Evolutionary conservation across 2,329 filamentous ascomycete genomes (phyloP).

Genomic region (Leptodontidium sp.): DNA sequence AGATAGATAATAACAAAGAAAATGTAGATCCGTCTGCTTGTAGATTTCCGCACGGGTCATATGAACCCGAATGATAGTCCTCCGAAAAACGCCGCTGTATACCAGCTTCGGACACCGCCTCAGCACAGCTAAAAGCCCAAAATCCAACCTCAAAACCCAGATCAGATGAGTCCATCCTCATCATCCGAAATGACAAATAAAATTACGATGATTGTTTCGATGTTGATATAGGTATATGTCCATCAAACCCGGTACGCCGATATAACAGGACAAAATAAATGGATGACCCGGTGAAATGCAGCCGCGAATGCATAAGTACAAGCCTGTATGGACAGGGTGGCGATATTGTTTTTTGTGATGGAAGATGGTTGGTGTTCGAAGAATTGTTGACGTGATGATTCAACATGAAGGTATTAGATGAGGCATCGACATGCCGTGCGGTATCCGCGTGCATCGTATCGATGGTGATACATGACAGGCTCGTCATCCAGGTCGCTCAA

Average conservation of each 20-base stretch:
- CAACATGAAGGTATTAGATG: slow-evolving; percentile 6
- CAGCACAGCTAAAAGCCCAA: slow-evolving; percentile 26
- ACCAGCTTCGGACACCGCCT: slow-evolving; percentile 30
- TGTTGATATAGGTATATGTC: slow-evolving; percentile 11
- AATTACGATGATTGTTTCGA: slow-evolving; percentile 30
- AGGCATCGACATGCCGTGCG: not conserved
- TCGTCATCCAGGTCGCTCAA: slow-evolving; percentile 23
- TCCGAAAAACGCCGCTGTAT: slow-evolving; percentile 35
- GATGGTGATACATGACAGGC: not conserved
- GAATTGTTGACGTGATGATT: not conserved
- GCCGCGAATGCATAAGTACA: slow-evolving; percentile 34
- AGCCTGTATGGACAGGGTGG: slow-evolving; percentile 26
- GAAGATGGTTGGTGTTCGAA: not conserved
- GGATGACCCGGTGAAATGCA: slow-evolving; percentile 27
- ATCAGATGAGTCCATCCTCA: not conserved
- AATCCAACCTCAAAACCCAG: not conserved
- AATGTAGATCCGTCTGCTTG: slow-evolving; percentile 3
- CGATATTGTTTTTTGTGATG: slow-evolving; percentile 12
- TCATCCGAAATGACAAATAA: slow-evolving; percentile 33
- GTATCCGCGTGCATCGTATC: slow-evolving; percentile 15
- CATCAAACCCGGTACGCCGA: slow-evolving; percentile 25
- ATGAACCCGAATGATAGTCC: slow-evolving; percentile 22
- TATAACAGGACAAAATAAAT: slow-evolving; percentile 34
- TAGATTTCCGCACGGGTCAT: slow-evolving; percentile 20
- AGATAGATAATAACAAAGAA: slow-evolving; percentile 12